Conservation (phyloP, 176 grass and related monocot genomes). For the Cymbopogon citratus region DNA sequence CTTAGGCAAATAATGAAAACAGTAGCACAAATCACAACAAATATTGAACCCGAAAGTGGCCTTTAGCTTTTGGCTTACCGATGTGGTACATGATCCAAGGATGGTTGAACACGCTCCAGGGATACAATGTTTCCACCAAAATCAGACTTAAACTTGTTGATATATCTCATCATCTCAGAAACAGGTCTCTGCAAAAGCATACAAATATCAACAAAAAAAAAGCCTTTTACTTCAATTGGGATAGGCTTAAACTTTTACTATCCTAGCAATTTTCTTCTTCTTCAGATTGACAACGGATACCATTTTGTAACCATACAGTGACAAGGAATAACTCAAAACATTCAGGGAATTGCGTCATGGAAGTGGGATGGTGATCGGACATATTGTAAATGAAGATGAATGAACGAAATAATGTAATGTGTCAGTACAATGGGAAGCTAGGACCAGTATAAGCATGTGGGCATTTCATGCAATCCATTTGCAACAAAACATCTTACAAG, state of each 20-base stretch:
- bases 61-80: conserved; percentile 44
- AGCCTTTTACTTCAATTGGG: background rate
- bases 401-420: background rate
- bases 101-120: conserved; percentile 83
- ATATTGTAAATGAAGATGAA: conserved; percentile 9
- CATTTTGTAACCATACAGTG: background rate
- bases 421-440: background rate
- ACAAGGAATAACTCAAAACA: background rate
- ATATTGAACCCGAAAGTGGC: background rate
- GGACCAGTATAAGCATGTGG: background rate
- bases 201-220: conserved; percentile 4
- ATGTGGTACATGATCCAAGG: conserved; percentile 89
- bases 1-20: background rate
- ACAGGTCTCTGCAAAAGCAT: conserved; percentile 61
- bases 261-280: background rate
- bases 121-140: conserved; percentile 81
- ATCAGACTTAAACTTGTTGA: conserved; percentile 98
- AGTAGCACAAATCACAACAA: background rate
- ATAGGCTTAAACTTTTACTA: background rate
- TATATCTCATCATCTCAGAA: conserved; percentile 87
- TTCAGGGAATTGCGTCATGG: background rate
- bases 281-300: background rate
- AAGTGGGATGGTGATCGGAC: background rate
- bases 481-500: background rate
- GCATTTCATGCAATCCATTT: background rate